A percentile compares a stretch with the other conserved stretches of the same genome.
phyloP scores from a whole-genome alignment of 2,329 filamentous ascomycete species.

The Xenosphaeropsis pyriputrescens region DNA sequence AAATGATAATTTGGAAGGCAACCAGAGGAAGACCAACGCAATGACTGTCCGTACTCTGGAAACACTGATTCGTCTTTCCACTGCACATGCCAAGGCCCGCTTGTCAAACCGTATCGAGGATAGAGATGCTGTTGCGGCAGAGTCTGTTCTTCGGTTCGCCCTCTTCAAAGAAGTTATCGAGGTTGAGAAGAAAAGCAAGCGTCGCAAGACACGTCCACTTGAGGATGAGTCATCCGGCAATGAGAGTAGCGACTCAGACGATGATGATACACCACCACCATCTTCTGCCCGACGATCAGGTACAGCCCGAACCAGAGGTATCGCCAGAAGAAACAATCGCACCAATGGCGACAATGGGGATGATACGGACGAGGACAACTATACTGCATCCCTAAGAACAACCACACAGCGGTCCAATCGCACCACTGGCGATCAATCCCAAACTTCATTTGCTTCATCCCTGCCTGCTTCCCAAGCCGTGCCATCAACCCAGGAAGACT shows the following conservation, averaged over 20 bases:
- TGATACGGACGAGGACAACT: conserved; percentile 20
- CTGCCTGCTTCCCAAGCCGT: conserved; percentile 16
- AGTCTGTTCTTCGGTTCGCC: conserved; percentile 82
- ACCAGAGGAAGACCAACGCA: conserved; percentile 83
- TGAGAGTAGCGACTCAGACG: conserved; percentile 37
- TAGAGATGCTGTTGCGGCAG: conserved; percentile 74
- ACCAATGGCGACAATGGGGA: conserved; percentile 15
- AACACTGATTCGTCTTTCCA: conserved; percentile 94
- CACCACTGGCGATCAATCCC: conserved; percentile 12
- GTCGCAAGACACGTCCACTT: conserved; percentile 52
- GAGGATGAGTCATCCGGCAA: conserved; percentile 44
- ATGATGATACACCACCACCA: conserved; percentile 14
- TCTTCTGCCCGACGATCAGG: conserved; percentile 18
- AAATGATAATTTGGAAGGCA: conserved; percentile 92
- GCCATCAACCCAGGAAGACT: conserved; percentile 12
- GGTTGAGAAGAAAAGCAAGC: conserved; percentile 67
- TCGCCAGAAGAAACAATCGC: conserved; percentile 12
- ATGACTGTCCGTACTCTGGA: conserved; percentile 96
- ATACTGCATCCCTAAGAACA: conserved; percentile 16
- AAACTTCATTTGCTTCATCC: conserved; percentile 24
- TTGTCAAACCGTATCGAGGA: conserved; percentile 82
- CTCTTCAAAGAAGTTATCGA: conserved; percentile 91
- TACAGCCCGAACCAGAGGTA: conserved; percentile 17
- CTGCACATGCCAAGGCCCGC: conserved; percentile 85
- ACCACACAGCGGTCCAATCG: conserved; percentile 8